Evolutionary conservation across 2,329 filamentous ascomycete species (phyloP).

Genomic region (Orbilia blumenaviensis): DNA sequence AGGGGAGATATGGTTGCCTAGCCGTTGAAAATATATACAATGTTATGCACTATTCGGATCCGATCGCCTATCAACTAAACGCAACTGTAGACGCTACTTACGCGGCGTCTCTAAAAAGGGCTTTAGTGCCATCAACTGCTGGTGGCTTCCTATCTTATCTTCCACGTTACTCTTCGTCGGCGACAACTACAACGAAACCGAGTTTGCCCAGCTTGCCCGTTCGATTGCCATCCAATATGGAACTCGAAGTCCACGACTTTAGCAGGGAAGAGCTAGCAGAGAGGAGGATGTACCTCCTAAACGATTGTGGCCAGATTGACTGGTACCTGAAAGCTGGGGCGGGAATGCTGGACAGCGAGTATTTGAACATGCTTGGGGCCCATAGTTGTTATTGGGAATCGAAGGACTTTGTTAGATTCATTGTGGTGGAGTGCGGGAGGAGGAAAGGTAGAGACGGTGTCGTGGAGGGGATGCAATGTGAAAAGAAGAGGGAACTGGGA

Average conservation of each 20-base stretch:
- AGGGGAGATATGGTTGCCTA: conserved; percentile 84
- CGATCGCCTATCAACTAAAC: conserved; percentile 92
- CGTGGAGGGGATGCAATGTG: conserved; percentile 44
- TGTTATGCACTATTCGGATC: conserved; percentile 76
- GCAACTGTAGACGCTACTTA: conserved; percentile 85
- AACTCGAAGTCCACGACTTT: conserved; percentile 95
- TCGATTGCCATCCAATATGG: conserved; percentile 73
- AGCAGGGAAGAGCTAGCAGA: conserved; percentile 90
- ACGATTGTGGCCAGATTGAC: conserved; percentile 96
- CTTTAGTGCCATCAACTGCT: conserved; percentile 78
- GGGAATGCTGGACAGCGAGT: conserved; percentile 91
- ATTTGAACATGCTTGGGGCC: conserved; percentile 94
- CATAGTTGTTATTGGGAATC: conserved; percentile 94
- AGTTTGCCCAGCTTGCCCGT: conserved; percentile 27
- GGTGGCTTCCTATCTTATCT: conserved; percentile 67
- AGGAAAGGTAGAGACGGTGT: conserved; percentile 39
- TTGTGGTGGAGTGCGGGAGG: conserved; percentile 83
- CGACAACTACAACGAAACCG: conserved; percentile 57
- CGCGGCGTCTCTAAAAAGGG: conserved; percentile 77
- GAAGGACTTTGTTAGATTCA: conserved; percentile 85
- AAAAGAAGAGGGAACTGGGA: conserved; percentile 49
- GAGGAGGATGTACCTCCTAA: conserved; percentile 83
- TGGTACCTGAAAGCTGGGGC: conserved; percentile 84
- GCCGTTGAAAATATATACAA: conserved; percentile 98
- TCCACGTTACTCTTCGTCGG: conserved; percentile 57